Base-by-base conservation (phyloP, 768 basidiomycete species). In the Tulasnella sp. region DNA sequence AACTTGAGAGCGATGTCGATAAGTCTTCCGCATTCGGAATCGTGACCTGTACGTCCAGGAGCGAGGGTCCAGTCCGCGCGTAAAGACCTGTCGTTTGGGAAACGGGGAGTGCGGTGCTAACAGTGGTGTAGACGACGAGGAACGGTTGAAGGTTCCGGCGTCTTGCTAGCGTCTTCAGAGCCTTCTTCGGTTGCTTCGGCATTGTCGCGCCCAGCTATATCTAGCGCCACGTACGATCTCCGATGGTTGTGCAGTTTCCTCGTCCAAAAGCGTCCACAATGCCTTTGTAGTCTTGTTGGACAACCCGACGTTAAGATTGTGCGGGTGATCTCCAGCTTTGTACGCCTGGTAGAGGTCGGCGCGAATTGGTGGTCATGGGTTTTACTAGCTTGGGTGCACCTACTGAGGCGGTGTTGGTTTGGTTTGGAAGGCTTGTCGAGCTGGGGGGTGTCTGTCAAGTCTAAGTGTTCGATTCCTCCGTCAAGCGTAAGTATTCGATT, bases 1-100 rank as follows among this genome's bases (percentile, higher is more conserved):
- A 96, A 84, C 94, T 93, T n/a, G 83, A 3, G 31, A 73, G 74
- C 2, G 76, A 50, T 3, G 73, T 44, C 34, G 79, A 80, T n/a
- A 74, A 37, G 20, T 58, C 11, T 22, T 7, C 34, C 44, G 50
- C 20, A 24, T 3, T 18, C 18, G 80, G 72, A 31, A 24, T 48
- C 18, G 80, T 40, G 0, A 44, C 41, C 16, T 81, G 73, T 1
- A 81, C 37, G 22, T 82, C 81, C 18, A 81, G 81, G 16, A 81
- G 81, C 22, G 69, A 72, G 5, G 81, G 81, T 11, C 46, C 74
- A 4, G 14, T 81, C 4, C 81, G 72, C 2, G 73, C 72, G 64
- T 74, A 72, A 46, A 12, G 24, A 3, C 4, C 1, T 22, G 7
- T 22, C 11, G 31, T 20, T 14, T 74, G n/a, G 9, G 34, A 31